Base-by-base conservation (phyloP, 2,329 filamentous ascomycete genomes). In the Diaporthe caulivora region DNA sequence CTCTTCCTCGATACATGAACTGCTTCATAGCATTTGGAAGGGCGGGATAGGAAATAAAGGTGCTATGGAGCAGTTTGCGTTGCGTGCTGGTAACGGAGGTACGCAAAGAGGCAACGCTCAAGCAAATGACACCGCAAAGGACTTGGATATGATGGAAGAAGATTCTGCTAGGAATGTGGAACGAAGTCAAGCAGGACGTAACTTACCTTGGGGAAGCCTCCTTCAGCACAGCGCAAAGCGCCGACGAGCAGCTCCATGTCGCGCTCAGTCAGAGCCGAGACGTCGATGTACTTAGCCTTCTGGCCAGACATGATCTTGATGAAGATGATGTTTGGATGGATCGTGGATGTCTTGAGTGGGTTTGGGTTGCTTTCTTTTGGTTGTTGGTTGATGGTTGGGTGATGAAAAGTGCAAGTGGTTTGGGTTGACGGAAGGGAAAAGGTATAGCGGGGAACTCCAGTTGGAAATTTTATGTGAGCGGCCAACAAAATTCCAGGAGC, bases 221-320 rank as follows among this genome's bases (percentile, higher is more conserved):
- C 64, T 53, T 72, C 54, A 15, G 29, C 17, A 4, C 47, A 21
- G 6, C 65, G 71, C 47, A 68, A n/a, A 13, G 47, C 55, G 6
- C 9, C 0, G 5, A 73, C 17, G 31, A 69, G 47, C 1, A 73
- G 17, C 71, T 73, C 47, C 5, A 69, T 17, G 37, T 73, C 71
- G 1, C 71, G 71, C 1, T 31, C 17, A 8, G 65, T 31, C 18
- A 73, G 18, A 1, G 13, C 1, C 3, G 62, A 31, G 1, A 62
- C 6, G 24, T 44, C 17, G 57, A 10, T 29, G 1, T 6, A 21
- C n/a, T 34, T 42, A 31, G 53, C 40, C 1, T 15, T 17, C 37
- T 40, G 37, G 15, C 13, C 18, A 49, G 65, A 64, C 71, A 70
- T 72, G 51, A 13, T 58, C 51, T 2, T 3, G 10, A 3, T 31